These are phyloP conservation scores for Penicillium sp. DNA, from an alignment of 2,329 filamentous ascomycete genomes.

Conservation along the genomic window DNA sequence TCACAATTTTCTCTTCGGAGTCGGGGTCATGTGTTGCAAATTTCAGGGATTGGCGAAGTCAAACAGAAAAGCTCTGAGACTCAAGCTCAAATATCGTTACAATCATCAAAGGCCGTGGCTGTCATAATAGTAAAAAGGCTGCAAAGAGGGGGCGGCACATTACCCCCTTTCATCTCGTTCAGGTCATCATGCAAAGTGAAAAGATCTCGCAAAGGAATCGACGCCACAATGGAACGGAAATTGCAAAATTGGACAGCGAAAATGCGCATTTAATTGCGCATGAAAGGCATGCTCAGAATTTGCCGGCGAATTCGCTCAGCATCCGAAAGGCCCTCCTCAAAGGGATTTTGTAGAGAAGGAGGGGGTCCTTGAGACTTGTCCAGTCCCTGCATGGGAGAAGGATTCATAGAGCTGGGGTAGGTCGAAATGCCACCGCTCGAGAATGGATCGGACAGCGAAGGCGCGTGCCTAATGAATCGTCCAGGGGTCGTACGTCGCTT, in stretches of 20 bases:
- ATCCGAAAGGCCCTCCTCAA: slow-evolving; percentile 38
- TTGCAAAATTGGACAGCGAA: slow-evolving; percentile 9
- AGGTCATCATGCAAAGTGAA: slow-evolving; percentile 29
- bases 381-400: slow-evolving; percentile 17
- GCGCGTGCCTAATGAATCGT: slow-evolving; percentile 39
- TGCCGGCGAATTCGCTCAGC: slow-evolving; percentile 41
- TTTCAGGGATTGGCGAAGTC: slow-evolving; percentile 7
- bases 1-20: slow-evolving; percentile 24
- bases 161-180: slow-evolving; percentile 24
- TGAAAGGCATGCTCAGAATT: slow-evolving; percentile 38
- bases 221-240: slow-evolving; percentile 24
- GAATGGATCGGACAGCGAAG: slow-evolving; percentile 48
- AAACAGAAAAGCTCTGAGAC: slow-evolving; percentile 6
- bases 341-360: slow-evolving; percentile 31
- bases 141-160: slow-evolving; percentile 13
- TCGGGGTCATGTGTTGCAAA: slow-evolving; percentile 12
- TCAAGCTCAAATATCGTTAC: slow-evolving; percentile 28
- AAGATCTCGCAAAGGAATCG: slow-evolving; percentile 21
- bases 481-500: slow-evolving; percentile 32
- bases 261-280: slow-evolving; percentile 23
- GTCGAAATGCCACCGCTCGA: slow-evolving; percentile 27
- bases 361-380: slow-evolving; percentile 6
- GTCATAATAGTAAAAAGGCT: slow-evolving; percentile 27
- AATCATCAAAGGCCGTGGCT: slow-evolving; percentile 35
- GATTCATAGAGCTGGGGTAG: slow-evolving; percentile 16